Conservation (phyloP, 768 basidiomycete genomes). For the Agrocybe pediades region DNA sequence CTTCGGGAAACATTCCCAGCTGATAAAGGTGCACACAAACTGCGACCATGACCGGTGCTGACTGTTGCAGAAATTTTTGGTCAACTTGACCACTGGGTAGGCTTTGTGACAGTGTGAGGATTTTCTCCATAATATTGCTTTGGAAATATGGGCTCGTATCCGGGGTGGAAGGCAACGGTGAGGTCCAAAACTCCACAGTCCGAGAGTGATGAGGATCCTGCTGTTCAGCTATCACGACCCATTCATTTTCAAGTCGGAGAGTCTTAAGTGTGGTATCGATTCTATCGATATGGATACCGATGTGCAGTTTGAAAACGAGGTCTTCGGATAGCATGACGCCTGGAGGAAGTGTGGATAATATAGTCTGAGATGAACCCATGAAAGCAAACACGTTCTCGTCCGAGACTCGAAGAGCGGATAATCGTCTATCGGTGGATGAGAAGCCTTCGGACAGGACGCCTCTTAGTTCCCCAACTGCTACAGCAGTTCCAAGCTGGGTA, state of each 20-base stretch:
- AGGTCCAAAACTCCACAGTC: background rate
- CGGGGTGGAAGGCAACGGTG: too few species aligned
- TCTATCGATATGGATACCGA: background rate
- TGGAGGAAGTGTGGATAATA: background rate
- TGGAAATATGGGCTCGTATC: too few species aligned
- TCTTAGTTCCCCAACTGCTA: background rate
- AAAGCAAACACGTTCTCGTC: background rate
- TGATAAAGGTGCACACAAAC: background rate
- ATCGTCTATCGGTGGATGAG: background rate
- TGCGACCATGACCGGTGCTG: background rate
- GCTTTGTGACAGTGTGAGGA: too few species aligned
- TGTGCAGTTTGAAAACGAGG: background rate
- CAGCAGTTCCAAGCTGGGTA: background rate
- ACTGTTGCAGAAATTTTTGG: too few species aligned
- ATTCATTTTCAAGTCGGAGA: background rate
- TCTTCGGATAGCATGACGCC: background rate
- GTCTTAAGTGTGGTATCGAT: background rate
- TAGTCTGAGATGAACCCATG: background rate
- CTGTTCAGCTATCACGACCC: background rate
- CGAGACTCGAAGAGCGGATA: background rate
- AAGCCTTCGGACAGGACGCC: background rate
- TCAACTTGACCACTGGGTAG: too few species aligned
- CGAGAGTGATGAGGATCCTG: background rate
- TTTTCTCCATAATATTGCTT: too few species aligned
- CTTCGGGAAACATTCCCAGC: background rate